Base-by-base conservation (phyloP, 495 filamentous ascomycete genomes). In the Aspergillus diversus region DNA sequence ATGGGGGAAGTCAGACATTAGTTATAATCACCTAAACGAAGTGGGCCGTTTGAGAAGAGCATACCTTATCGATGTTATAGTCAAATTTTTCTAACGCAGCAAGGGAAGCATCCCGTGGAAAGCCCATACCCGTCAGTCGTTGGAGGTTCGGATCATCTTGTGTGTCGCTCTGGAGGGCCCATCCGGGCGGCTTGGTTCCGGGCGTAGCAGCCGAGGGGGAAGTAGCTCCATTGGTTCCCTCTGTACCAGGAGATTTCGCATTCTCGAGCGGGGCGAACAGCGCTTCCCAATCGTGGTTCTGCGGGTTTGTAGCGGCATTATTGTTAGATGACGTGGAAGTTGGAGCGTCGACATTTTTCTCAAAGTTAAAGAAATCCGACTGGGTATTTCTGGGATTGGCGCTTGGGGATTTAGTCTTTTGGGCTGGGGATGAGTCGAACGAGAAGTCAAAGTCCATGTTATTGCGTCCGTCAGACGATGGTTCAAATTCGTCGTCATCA, bases 1-100 rank as follows among this genome's bases (percentile, higher is more conserved):
- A 37, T 32, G 32, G 17, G 47, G n/a, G 16, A 13, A 49, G 57
- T 34, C 39, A 37, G 42, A n/a, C 61, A 50, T 17, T 48, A 51
- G 47, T 31, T 15, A 52, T 52, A 47, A 13, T 4, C 11, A 2
- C n/a, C 11, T 39, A 43, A 7, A 43, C 27, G 27, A 54, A 56
- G 50, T 56, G 21, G 35, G 43, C 21, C 21, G 33, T 42, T n/a
- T 51, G 32, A 39, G 42, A n/a, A 37, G 21, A 71, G 76, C 87
- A 80, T 80, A 97, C 95, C 88, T 92, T 90, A 73, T 96, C 92
- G 70, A 97, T 81, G 77, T 97, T 93, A 75, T 97, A 97, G 71
- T 97, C 93, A 75, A 88, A 95, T 75, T 92, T 93, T 81, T 97
- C 95, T 71, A 99, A 76, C 37, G 95, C 95, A 58, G 79, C 81